phyloP scores from a whole-genome alignment of 441 rosid species.

The Brassica hybrid region DNA sequence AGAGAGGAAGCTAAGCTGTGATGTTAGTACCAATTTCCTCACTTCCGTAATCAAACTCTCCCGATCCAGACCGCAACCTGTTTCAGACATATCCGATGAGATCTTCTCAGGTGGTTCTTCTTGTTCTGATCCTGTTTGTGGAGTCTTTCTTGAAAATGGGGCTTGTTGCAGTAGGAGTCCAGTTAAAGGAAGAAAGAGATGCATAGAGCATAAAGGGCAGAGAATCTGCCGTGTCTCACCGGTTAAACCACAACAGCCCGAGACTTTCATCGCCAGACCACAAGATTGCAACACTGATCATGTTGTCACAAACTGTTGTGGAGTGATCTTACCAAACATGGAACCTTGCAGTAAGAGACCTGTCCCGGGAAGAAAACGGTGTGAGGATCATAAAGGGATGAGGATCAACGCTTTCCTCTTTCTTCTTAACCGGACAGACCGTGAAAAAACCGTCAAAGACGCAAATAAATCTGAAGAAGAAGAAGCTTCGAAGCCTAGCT shows the following conservation, averaged over 20 bases:
- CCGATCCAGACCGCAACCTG: conserved; percentile 60
- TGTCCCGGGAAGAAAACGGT: conserved; percentile 56
- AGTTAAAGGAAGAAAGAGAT: conserved; percentile 42
- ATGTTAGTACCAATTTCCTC: conserved; percentile 40
- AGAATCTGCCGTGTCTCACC: conserved; percentile 40
- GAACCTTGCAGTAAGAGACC: conserved; percentile 39
- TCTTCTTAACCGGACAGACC: conserved; percentile 36
- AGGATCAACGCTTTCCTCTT: conserved; percentile 39
- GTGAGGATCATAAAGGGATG: conserved; percentile 57
- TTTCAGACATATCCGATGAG: conserved; percentile 41
- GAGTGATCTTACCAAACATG: conserved; percentile 46
- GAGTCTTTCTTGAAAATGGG: conserved; percentile 34
- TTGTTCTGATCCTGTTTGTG: conserved; percentile 36
- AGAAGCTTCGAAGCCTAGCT: background rate
- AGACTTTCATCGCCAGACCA: conserved; percentile 44
- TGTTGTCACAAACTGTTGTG: conserved; percentile 42
- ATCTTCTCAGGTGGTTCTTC: background rate
- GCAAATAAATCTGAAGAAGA: background rate
- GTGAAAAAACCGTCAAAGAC: conserved; percentile 37
- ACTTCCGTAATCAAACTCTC: conserved; percentile 53
- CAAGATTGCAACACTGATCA: conserved; percentile 34
- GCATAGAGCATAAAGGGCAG: conserved; percentile 40
- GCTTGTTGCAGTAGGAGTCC: conserved; percentile 24
- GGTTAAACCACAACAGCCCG: conserved; percentile 2
- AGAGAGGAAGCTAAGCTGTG: conserved; percentile 31